Percentiles rank a stretch among this genome's conserved stretches.
Evolutionary conservation across 768 basidiomycete genomes (phyloP).

Genomic region (Gelatoporia subvermispora): DNA sequence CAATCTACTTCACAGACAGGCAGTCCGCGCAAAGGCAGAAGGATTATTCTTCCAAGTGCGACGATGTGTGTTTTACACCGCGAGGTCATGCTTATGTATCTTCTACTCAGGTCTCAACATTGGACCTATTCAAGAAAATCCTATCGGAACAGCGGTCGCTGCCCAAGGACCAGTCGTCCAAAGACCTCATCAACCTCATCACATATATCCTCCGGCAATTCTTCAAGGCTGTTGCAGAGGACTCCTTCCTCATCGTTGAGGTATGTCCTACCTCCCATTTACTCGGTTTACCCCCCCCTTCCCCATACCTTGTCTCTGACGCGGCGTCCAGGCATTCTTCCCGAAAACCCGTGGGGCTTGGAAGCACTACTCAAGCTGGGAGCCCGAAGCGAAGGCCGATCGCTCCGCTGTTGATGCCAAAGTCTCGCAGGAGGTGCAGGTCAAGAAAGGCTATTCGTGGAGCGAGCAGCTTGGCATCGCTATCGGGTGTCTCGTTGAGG

Average conservation of each 20-base stretch:
- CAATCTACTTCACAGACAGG: conserved; percentile 84
- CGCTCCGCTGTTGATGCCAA: conserved; percentile 33
- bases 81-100: neutral
- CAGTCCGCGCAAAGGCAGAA: conserved; percentile 87
- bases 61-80: conserved; percentile 5
- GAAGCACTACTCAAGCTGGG: conserved; percentile 81
- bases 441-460: conserved; percentile 86
- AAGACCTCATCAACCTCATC: conserved; percentile 81
- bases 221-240: conserved; percentile 85
- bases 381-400: conserved; percentile 45
- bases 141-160: conserved; percentile 75
- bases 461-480: conserved; percentile 88
- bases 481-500: conserved; percentile 67
- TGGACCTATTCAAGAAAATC: conserved; percentile 84
- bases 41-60: conserved; percentile 90
- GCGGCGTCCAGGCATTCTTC: conserved; percentile 68
- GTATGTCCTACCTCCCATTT: conserved; percentile 52
- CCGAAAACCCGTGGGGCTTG: conserved; percentile 84
- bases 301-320: too few relatives aligned
- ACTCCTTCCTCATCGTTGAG: conserved; percentile 86
- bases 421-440: conserved; percentile 64
- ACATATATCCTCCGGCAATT: conserved; percentile 87
- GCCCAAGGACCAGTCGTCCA: conserved; percentile 72
- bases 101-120: conserved; percentile 68
- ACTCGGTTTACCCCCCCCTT: too few relatives aligned